phyloP scores from a whole-genome alignment of 352 stramenopile species.

The Thalassiosira sp. region DNA sequence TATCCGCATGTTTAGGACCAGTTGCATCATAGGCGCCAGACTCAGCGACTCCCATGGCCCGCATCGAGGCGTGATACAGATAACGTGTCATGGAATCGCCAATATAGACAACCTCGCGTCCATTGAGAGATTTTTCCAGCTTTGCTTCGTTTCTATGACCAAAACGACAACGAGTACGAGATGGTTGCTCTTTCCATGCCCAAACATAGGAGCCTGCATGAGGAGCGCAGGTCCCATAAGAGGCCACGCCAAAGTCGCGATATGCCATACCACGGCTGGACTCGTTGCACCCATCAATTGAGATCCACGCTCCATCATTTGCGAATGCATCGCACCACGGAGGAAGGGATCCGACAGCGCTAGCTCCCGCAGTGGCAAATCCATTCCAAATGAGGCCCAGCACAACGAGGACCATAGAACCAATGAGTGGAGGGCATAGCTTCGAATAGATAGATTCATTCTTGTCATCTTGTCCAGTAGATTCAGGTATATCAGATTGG shows the following conservation, averaged over 20 bases:
- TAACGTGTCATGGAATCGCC: constrained; percentile 78
- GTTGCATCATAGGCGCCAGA: constrained; percentile 71
- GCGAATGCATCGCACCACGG: constrained; percentile 58
- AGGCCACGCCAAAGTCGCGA: constrained; percentile 50
- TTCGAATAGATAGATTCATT: constrained; percentile 34
- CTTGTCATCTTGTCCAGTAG: constrained; percentile 10
- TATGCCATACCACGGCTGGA: constrained; percentile 58
- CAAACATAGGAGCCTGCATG: constrained; percentile 57
- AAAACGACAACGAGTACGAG: constrained; percentile 66
- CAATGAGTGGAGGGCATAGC: constrained; percentile 43
- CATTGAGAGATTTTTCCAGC: constrained; percentile 60
- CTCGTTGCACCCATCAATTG: constrained; percentile 75
- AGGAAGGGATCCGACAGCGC: constrained; percentile 60
- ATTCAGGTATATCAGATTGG: constrained; percentile 21
- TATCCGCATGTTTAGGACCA: constrained; percentile 60
- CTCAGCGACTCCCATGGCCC: constrained; percentile 57
- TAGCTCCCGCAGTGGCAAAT: constrained; percentile 56
- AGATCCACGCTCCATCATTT: constrained; percentile 75
- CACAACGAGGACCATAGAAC: constrained; percentile 50
- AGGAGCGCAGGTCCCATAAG: constrained; percentile 59
- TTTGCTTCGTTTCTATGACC: constrained; percentile 57
- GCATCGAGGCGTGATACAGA: constrained; percentile 68
- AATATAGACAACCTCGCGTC: constrained; percentile 67
- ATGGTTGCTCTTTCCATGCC: constrained; percentile 63
- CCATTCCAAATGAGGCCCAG: constrained; percentile 61